phyloP scores from a whole-genome alignment of 2,329 filamentous ascomycete species.

The Coniochaeta sp. region DNA sequence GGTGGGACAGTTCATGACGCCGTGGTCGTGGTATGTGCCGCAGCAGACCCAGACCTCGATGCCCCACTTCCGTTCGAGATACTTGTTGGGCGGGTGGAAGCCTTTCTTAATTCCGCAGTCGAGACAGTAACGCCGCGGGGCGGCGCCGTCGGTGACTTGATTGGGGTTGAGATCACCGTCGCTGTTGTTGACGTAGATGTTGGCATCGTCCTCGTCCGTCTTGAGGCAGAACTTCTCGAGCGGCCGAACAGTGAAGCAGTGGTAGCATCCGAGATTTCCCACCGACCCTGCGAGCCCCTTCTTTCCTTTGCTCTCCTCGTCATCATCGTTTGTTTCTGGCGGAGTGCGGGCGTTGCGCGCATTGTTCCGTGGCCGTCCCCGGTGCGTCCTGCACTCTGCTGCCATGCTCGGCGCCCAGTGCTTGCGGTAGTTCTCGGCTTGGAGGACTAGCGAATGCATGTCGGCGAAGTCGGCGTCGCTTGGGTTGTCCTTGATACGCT shows the following conservation, averaged over 20 bases:
- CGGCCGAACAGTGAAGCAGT: not conserved
- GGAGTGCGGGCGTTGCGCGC: not conserved
- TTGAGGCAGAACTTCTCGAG: not conserved
- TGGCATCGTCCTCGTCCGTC: not conserved
- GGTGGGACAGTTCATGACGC: not conserved
- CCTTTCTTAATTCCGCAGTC: slow-evolving; percentile 2
- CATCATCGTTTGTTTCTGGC: not conserved
- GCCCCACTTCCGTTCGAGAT: not conserved
- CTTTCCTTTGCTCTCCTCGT: not conserved
- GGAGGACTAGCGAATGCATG: not conserved
- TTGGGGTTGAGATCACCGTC: not conserved
- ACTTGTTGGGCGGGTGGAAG: not conserved
- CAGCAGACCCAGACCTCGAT: not conserved
- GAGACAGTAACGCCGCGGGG: not conserved
- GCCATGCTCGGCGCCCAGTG: not conserved
- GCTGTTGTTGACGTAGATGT: not conserved
- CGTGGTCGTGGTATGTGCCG: not conserved
- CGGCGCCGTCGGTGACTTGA: not conserved
- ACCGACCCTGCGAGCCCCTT: not conserved
- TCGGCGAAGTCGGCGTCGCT: not conserved
- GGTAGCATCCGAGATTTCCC: not conserved
- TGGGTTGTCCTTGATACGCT: not conserved
- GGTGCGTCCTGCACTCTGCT: not conserved
- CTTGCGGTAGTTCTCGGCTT: slow-evolving; percentile 1
- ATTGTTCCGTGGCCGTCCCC: not conserved